These are phyloP conservation scores for Trametes coccinea DNA, from an alignment of 768 basidiomycete genomes.

Conservation along the genomic window DNA sequence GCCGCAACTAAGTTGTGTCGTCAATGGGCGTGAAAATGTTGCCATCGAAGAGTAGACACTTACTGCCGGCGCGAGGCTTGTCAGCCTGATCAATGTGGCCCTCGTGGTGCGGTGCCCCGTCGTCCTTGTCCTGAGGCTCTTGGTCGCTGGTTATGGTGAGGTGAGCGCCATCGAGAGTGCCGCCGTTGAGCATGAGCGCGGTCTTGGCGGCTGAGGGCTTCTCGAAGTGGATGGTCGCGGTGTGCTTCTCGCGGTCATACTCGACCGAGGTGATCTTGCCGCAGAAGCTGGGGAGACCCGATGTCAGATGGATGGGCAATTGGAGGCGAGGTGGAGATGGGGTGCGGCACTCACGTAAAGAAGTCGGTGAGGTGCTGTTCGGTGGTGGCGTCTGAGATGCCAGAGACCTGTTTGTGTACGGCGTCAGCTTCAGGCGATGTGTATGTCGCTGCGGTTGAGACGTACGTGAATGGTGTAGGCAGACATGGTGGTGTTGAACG, in stretches of 20 bases:
- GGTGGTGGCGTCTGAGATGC: slow-evolving; percentile 65
- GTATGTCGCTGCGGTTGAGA: not conserved
- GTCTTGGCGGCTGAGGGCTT: slow-evolving; percentile 84
- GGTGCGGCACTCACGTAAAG: slow-evolving; percentile 60
- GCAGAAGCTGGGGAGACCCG: slow-evolving; percentile 62
- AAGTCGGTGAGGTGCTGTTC: slow-evolving; percentile 73
- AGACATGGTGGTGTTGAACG: slow-evolving; percentile 23
- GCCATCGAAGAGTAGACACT: slow-evolving; percentile 28
- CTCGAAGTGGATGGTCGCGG: slow-evolving; percentile 81
- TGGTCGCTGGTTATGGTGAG: slow-evolving; percentile 72
- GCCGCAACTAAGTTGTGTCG: slow-evolving; percentile 64
- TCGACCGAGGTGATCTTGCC: slow-evolving; percentile 82
- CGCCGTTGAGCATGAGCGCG: slow-evolving; percentile 81
- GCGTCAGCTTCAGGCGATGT: not conserved
- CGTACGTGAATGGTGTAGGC: slow-evolving; percentile 26
- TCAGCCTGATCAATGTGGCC: slow-evolving; percentile 73
- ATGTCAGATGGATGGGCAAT: not conserved
- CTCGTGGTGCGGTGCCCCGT: slow-evolving; percentile 40
- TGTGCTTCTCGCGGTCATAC: slow-evolving; percentile 42
- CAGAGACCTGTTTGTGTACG: slow-evolving; percentile 57
- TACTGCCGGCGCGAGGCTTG: slow-evolving; percentile 88
- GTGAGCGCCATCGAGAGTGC: slow-evolving; percentile 69
- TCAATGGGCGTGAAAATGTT: not conserved
- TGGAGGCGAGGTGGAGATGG: not conserved
- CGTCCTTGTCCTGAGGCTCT: slow-evolving; percentile 56